Evolutionary conservation across 371 early-diverging fungal genomes (phyloP).

Genomic region (Sporodiniella umbellata): DNA sequence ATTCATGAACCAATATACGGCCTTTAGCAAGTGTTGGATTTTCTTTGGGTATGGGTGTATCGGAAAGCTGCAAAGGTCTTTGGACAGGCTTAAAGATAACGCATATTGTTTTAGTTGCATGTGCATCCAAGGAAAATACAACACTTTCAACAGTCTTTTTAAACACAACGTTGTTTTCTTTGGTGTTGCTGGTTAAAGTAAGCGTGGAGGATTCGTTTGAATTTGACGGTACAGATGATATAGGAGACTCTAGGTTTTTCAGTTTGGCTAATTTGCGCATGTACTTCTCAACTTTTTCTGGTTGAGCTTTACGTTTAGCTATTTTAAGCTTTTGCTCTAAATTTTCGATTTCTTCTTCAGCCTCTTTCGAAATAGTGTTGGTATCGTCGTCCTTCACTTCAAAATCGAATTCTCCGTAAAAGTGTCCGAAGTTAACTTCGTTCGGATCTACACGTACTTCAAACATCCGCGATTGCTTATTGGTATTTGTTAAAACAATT

Average conservation of each 20-base stretch:
- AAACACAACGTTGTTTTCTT: conserved; percentile 43
- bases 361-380: conserved; percentile 70
- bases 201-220: not conserved
- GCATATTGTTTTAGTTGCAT: conserved; percentile 67
- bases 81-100: conserved; percentile 53
- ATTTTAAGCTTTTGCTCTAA: conserved; percentile 97
- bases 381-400: conserved; percentile 62
- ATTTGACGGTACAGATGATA: conserved; percentile 16
- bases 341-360: conserved; percentile 92
- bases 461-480: conserved; percentile 77
- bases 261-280: conserved; percentile 69
- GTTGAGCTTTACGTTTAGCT: conserved; percentile 85
- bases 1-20: conserved; percentile 80
- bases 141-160: conserved; percentile 72
- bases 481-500: conserved; percentile 77
- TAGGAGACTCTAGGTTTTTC: conserved; percentile 28
- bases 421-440: conserved; percentile 62
- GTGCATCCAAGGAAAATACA: conserved; percentile 71
- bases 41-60: not conserved
- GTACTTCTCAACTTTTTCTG: conserved; percentile 88
- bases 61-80: conserved; percentile 25
- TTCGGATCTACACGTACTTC: conserved; percentile 77
- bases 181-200: not conserved
- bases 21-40: conserved; percentile 35
- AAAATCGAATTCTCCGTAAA: conserved; percentile 67